Base-by-base conservation (phyloP, 768 basidiomycete species). In the Mycena olivaceomarginata region DNA sequence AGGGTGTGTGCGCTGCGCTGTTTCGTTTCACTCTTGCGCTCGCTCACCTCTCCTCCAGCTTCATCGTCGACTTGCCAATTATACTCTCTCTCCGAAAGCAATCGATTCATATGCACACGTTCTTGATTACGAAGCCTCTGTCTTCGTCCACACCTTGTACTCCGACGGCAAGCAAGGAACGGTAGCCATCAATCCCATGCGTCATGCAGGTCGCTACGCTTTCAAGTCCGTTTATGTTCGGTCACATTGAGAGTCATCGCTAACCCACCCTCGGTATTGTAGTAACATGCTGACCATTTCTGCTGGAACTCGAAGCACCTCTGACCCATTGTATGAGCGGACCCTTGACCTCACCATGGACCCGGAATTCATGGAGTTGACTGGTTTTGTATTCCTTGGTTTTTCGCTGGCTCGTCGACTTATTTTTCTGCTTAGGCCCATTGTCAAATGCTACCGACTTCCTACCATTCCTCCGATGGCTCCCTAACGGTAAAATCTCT, bases 361-460 rank as follows among this genome's bases (percentile, higher is more conserved):
- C 4, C 68, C 81, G 39, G 82, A 83, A 56, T 83, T 82, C 69
- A 81, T 81, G 81, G 70, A 75, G 25, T 53, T 80, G 15, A 78
- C 78, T 4, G 72, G 80, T 77, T 2, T 31, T 4, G 31, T 31
- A 31, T 31, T 31, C 31, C 31, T 31, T 31, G 2, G 31, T 31
- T 31, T 31, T 31, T 31, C 6, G 39, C 22, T 15, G 20, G 1
- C 46, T 9, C 15, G 20, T 31, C 45, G 11, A 53, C n/a, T 48
- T 18, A 18, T 31, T 31, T 48, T 48, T 18, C 31, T 31, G n/a
- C 2, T 9, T 66, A 68, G 81, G 82, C 15, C 82, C 82, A 12
- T 73, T 53, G 72, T 79, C 81, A 16, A 83, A 82, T 22, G 51
- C 74, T 2, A 70, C 81, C 25, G 82, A 83, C 43, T 83, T 83